phyloP scores from a whole-genome alignment of 2,329 filamentous ascomycete genomes.

The Talaromyces rugulosus region DNA sequence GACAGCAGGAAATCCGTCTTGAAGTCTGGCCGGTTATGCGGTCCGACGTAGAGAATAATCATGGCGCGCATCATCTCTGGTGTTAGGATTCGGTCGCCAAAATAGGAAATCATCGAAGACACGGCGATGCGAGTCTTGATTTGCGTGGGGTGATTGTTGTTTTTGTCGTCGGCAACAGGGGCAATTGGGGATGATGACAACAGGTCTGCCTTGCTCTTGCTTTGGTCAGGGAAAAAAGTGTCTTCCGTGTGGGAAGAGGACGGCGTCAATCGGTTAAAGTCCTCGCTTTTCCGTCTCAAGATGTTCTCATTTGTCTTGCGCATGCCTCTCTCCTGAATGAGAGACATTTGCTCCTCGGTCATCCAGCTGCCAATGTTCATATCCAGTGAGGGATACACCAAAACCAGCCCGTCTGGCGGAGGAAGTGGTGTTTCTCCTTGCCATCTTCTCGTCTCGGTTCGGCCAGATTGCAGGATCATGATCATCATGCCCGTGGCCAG shows the following conservation, averaged over 20 bases:
- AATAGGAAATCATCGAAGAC: constrained; percentile 96
- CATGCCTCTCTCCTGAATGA: constrained; percentile 79
- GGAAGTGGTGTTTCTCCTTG: constrained; percentile 60
- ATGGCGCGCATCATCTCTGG: constrained; percentile 99
- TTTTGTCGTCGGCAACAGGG: constrained; percentile 21
- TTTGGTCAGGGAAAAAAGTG: constrained; percentile 30
- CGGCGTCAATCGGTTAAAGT: constrained; percentile 76
- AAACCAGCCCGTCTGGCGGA: constrained; percentile 71
- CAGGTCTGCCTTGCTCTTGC: constrained; percentile 18
- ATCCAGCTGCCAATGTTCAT: constrained; percentile 99
- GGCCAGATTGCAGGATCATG: constrained; percentile 79
- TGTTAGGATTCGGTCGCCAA: constrained; percentile 89
- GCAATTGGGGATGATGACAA: constrained; percentile 30
- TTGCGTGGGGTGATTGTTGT: constrained; percentile 40
- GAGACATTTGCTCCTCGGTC: constrained; percentile 93
- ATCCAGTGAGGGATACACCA: constrained; percentile 86
- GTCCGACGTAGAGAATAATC: constrained; percentile 96
- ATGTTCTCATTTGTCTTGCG: constrained; percentile 75
- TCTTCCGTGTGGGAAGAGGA: constrained; percentile 14
- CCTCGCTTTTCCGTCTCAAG: constrained; percentile 77
- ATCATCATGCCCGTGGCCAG: constrained; percentile 75
- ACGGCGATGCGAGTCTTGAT: constrained; percentile 86
- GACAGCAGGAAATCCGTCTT: constrained; percentile 85
- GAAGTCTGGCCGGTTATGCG: constrained; percentile 90
- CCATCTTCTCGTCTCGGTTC: constrained; percentile 53